Conservation (phyloP, 129 eudicot genomes). For the Glebionis coronaria region DNA sequence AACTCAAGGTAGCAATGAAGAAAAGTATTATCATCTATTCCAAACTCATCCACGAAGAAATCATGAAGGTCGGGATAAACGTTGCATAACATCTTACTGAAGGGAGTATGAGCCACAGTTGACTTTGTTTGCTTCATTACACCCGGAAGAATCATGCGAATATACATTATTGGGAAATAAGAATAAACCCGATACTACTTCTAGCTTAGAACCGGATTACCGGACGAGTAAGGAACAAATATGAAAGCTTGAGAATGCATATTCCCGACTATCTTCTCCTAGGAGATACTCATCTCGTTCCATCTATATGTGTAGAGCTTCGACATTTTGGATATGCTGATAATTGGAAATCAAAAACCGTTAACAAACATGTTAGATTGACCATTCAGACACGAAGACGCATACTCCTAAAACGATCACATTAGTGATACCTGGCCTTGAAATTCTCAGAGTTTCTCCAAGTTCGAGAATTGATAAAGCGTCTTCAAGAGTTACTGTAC, state of each 20-base stretch:
- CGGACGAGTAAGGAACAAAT: too few relatives aligned
- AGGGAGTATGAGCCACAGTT: conserved; percentile 9
- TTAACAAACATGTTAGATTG: too few relatives aligned
- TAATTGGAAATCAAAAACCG: background rate
- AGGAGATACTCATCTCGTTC: conserved; percentile 50
- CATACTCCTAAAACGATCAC: too few relatives aligned
- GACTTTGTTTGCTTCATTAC: conserved; percentile 34
- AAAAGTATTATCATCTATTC: conserved; percentile 58
- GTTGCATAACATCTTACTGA: conserved; percentile 40
- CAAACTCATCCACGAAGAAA: conserved; percentile 68
- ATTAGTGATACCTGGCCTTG: too few relatives aligned
- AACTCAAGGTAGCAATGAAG: conserved; percentile 47
- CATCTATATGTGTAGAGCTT: conserved; percentile 59
- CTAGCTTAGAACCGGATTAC: conserved; percentile 23
- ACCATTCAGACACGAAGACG: background rate
- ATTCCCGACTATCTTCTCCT: conserved; percentile 41
- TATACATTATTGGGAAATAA: conserved; percentile 58
- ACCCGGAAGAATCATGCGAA: conserved; percentile 68
- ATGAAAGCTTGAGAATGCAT: conserved; percentile 27
- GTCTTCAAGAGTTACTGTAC: too few relatives aligned
- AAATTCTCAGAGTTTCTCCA: too few relatives aligned
- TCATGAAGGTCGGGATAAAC: conserved; percentile 56
- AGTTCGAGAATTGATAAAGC: too few relatives aligned
- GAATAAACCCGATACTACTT: conserved; percentile 53
- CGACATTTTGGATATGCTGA: conserved; percentile 70